Percentiles rank a stretch among this genome's conserved stretches.
Conservation (phyloP, 202 grass and related monocot genomes). For the Eragrostis tef region DNA sequence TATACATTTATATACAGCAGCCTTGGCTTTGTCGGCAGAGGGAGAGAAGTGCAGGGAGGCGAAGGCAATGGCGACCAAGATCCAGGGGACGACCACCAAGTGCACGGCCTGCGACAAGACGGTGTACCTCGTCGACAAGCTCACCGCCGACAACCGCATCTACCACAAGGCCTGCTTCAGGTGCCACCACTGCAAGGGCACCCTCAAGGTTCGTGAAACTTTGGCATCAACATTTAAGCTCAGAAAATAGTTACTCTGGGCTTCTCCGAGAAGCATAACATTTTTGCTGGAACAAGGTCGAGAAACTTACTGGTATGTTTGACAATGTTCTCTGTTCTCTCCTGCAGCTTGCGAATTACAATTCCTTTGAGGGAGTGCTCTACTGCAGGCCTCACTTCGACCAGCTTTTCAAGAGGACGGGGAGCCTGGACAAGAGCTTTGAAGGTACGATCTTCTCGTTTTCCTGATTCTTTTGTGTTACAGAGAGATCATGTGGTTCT, state of each 20-base stretch:
- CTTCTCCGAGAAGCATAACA: background rate
- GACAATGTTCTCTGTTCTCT: background rate
- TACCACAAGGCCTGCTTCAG: conserved; percentile 99
- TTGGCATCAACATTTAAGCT: background rate
- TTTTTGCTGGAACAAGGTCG: background rate
- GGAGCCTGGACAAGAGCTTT: conserved; percentile 98
- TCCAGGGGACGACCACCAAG: conserved; percentile 87
- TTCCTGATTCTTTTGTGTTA: background rate
- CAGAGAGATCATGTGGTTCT: conserved; percentile 17
- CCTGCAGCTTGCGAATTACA: conserved; percentile 84
- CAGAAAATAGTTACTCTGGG: background rate
- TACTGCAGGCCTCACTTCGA: conserved; percentile 99
- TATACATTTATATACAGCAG: background rate
- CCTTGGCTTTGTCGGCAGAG: background rate
- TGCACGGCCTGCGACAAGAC: conserved; percentile 97
- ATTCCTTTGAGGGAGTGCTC: conserved; percentile 95
- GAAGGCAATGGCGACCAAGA: conserved; percentile 59
- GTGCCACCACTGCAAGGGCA: conserved; percentile 99
- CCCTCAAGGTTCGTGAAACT: conserved; percentile 65
- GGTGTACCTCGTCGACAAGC: conserved; percentile 95
- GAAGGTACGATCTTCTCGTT: conserved; percentile 54
- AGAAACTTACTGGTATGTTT: conserved; percentile 1
- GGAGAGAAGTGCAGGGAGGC: background rate
- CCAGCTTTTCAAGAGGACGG: conserved; percentile 95
- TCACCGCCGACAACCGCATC: conserved; percentile 89